Conservation (phyloP, 495 filamentous ascomycete species). For the Penicillium chermesinum region DNA sequence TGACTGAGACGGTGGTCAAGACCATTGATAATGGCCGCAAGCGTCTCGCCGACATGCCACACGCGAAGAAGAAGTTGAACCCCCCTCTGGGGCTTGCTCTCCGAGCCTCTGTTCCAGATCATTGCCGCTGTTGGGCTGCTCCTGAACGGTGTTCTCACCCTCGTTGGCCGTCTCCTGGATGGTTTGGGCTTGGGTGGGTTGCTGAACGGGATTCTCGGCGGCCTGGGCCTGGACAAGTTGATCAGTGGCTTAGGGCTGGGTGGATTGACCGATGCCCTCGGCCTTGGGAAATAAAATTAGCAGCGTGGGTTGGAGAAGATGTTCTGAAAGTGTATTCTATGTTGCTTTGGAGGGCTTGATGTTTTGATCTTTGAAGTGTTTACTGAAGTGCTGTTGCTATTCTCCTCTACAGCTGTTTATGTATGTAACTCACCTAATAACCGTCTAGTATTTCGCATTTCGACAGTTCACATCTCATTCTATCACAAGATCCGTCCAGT, state of each 20-base stretch:
- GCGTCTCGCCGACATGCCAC: slow-evolving; percentile 84
- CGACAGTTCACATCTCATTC: no score
- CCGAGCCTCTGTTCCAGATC: slow-evolving; percentile 87
- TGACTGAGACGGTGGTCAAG: slow-evolving; percentile 56
- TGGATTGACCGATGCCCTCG: slow-evolving; percentile 50
- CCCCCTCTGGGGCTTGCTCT: slow-evolving; percentile 79
- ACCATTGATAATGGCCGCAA: slow-evolving; percentile 85
- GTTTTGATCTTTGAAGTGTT: no score
- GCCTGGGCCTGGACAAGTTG: slow-evolving; percentile 73
- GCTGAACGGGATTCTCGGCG: slow-evolving; percentile 72
- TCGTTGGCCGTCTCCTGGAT: slow-evolving; percentile 76
- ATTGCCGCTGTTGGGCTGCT: slow-evolving; percentile 84
- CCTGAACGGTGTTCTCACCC: slow-evolving; percentile 71
- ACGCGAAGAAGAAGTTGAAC: slow-evolving; percentile 90
- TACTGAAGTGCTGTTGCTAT: no score
- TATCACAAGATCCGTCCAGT: no score
- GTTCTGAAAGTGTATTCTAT: no score
- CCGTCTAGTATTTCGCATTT: no score
- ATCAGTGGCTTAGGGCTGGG: slow-evolving; percentile 70
- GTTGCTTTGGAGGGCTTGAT: no score
- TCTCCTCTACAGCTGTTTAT: no score
- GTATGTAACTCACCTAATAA: no score
- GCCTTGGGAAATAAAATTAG: slow-evolving; percentile 38
- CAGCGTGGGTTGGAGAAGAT: slow-evolving; percentile 6
- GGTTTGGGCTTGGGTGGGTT: slow-evolving; percentile 82